Evolutionary conservation across 202 grass and related monocot species (phyloP).

Genomic region (Bolboschoenoplectus hybrid): DNA sequence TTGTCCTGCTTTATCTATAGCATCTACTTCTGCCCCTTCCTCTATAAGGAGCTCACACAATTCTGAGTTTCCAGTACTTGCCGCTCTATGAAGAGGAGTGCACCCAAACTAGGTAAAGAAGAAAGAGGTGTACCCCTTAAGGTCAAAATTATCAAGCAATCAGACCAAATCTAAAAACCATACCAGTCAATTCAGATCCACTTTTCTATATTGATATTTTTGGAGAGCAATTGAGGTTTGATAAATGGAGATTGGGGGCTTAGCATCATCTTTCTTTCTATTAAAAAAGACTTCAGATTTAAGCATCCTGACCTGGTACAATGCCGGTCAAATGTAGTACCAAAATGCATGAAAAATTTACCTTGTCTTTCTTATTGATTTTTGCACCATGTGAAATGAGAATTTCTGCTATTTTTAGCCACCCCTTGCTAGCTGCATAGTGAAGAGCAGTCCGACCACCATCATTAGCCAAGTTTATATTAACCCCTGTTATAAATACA

Average conservation of each 20-base stretch:
- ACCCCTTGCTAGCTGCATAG: slow-evolving; percentile 89
- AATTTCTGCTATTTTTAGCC: slow-evolving; percentile 66
- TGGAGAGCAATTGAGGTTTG: not conserved
- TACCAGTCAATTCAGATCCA: slow-evolving; percentile 5
- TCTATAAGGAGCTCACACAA: slow-evolving; percentile 84
- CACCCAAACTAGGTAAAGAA: slow-evolving; percentile 59
- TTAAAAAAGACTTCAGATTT: not conserved
- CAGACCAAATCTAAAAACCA: not conserved
- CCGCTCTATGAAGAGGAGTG: slow-evolving; percentile 93
- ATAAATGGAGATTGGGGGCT: not conserved
- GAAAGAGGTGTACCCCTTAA: not conserved
- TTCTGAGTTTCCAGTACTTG: slow-evolving; percentile 77
- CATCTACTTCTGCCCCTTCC: slow-evolving; percentile 89
- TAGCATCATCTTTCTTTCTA: not conserved
- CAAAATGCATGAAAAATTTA: slow-evolving; percentile 22
- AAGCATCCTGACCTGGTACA: not conserved
- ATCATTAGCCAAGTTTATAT: slow-evolving; percentile 79
- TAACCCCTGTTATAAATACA: slow-evolving; percentile 51
- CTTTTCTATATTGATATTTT: not conserved
- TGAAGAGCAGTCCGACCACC: slow-evolving; percentile 96
- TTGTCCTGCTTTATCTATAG: slow-evolving; percentile 66
- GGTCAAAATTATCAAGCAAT: slow-evolving; percentile 16
- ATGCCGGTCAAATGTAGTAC: not conserved
- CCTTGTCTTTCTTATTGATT: slow-evolving; percentile 96
- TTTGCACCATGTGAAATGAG: slow-evolving; percentile 69